Evolutionary conservation across 2,329 filamentous ascomycete species (phyloP), one percentile per base, ranked within the genome.

Genomic region (Trichophyton equinum): DNA sequence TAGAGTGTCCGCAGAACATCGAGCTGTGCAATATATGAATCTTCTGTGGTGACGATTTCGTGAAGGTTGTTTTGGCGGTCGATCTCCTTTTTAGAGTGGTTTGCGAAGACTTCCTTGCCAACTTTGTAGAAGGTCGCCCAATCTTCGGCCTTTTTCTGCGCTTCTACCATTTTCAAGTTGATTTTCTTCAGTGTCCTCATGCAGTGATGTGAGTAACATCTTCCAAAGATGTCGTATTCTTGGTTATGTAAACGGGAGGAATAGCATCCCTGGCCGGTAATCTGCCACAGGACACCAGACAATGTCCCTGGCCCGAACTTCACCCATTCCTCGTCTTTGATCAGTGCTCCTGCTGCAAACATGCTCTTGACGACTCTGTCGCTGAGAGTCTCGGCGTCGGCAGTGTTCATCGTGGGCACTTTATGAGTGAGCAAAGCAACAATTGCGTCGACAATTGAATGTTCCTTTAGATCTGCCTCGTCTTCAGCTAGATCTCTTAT

Each of bases 361-460:
- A 99, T 94, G 55, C 86, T 83, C 60, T 84, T 79, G 1, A 95
- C 85, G 0, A 96, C 88, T 46, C 84, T 84, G 62, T 83, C 82
- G 64, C 89, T 89, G 58, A 99, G 79, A 0, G 86, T 87, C 72
- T 99, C 94, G 0, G 94, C 94, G 77, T 99, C 95, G 4, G 92
- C 91, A 47, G 94, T 92, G 68, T 99, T 97, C 90, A 99, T 96
- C 0, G 91, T 99, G 0, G 94, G 91, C 0, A 99, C 91, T 73
- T 96, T 97, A 74, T 89, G 83, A 1, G 89, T 95, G 72, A 99
- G 97, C 5, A 99, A 78, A 33, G 86, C 88, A 47, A 96, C 85
- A 47, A 99, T 80, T 1, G 89, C 91, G 66, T 97, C 91, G 62
- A 90, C 86, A 58, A 99, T 85, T 1, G 88, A 86, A 69, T 90